These are phyloP conservation scores for Abelmoschus esculentus DNA, from an alignment of 345 rosid species.

Conservation along the genomic window DNA sequence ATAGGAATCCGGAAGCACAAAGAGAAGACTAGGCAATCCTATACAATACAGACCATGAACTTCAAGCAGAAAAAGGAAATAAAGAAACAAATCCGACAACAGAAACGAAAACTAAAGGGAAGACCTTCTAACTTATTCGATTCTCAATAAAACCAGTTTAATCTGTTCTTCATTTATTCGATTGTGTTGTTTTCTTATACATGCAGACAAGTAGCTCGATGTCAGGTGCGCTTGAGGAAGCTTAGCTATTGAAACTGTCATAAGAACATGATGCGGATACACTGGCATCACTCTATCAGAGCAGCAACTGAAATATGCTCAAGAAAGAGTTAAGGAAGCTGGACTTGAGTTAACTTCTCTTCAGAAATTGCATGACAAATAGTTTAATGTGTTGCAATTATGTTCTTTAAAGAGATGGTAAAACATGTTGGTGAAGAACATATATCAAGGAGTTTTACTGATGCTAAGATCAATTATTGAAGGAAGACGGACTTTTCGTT, in stretches of 20 bases:
- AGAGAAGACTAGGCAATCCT: constrained; percentile 83
- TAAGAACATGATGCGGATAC: constrained; percentile 73
- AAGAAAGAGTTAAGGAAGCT: constrained; percentile 66
- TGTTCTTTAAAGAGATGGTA: constrained; percentile 66
- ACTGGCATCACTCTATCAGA: constrained; percentile 71
- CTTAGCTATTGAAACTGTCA: constrained; percentile 71
- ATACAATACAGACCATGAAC: neutral
- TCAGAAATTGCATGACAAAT: no score
- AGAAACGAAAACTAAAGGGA: neutral
- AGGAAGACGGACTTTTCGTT: constrained; percentile 63
- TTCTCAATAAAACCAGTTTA: no score
- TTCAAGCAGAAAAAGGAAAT: neutral
- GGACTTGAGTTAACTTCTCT: constrained; percentile 54
- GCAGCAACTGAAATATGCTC: constrained; percentile 65
- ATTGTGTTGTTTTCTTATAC: neutral
- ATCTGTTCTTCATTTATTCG: neutral
- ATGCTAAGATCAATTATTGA: constrained; percentile 64
- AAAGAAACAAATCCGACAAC: neutral
- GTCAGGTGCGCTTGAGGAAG: constrained; percentile 93
- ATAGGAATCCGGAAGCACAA: constrained; percentile 89
- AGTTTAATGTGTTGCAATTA: no score
- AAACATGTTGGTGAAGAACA: constrained; percentile 90
- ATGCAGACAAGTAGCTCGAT: constrained; percentile 61
- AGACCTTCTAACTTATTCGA: constrained; percentile 73
- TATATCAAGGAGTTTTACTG: constrained; percentile 72